These are phyloP conservation scores for Chaetomium strumarium DNA, from an alignment of 2,329 filamentous ascomycete species.

Conservation along the genomic window DNA sequence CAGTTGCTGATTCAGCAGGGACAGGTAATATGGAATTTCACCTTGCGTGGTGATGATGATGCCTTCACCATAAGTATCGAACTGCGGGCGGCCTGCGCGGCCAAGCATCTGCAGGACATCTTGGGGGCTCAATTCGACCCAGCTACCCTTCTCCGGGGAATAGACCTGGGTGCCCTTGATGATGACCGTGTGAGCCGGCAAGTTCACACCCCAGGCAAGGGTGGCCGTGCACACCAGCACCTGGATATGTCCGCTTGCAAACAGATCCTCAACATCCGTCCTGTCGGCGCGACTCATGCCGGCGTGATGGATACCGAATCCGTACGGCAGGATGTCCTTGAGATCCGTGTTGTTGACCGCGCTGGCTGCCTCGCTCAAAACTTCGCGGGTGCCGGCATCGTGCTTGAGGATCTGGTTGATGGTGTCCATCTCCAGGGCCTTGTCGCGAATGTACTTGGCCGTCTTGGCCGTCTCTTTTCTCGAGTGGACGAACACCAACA, in stretches of 20 bases:
- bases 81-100: slow-evolving; percentile 92
- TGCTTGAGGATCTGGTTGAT: slow-evolving; percentile 92
- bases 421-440: slow-evolving; percentile 92
- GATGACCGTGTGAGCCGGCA: slow-evolving; percentile 95
- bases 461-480: slow-evolving; percentile 98
- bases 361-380: slow-evolving; percentile 77
- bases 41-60: slow-evolving; percentile 96
- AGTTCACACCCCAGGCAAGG: slow-evolving; percentile 97
- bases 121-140: slow-evolving; percentile 95
- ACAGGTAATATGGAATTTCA: slow-evolving; percentile 96
- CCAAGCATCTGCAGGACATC: slow-evolving; percentile 98
- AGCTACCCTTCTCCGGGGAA: slow-evolving; percentile 96
- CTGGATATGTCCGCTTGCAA: slow-evolving; percentile 83
- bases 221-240: slow-evolving; percentile 96
- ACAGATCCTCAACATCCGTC: slow-evolving; percentile 90
- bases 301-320: slow-evolving; percentile 96
- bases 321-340: slow-evolving; percentile 91
- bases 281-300: slow-evolving; percentile 95
- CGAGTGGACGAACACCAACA: slow-evolving; percentile 98
- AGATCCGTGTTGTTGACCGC: slow-evolving; percentile 78
- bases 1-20: slow-evolving; percentile 90
- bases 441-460: slow-evolving; percentile 90
- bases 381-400: slow-evolving; percentile 85
- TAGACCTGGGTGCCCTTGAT: slow-evolving; percentile 99
- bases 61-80: slow-evolving; percentile 94